Conservation (phyloP, 2,329 filamentous ascomycete genomes). For the Coniella lustricola region DNA sequence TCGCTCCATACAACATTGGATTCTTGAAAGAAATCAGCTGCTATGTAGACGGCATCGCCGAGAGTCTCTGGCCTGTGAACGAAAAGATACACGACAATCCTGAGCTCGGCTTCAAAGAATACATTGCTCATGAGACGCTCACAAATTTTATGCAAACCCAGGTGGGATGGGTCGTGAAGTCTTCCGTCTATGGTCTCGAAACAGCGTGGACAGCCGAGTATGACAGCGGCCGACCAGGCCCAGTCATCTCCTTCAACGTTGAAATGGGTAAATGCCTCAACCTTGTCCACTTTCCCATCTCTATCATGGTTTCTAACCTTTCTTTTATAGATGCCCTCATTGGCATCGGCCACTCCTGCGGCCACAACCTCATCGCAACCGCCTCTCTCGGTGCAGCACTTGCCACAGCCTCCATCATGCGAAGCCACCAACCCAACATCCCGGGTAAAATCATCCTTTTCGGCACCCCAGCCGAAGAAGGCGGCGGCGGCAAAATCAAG, state of each 20-base stretch:
- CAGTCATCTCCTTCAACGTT: slow-evolving; percentile 39
- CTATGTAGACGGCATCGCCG: slow-evolving; percentile 31
- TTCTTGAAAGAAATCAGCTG: slow-evolving; percentile 30
- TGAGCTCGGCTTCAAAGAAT: slow-evolving; percentile 40
- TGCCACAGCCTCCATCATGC: slow-evolving; percentile 38
- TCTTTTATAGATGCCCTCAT: slow-evolving; percentile 37
- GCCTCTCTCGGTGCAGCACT: slow-evolving; percentile 40
- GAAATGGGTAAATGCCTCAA: slow-evolving; percentile 34
- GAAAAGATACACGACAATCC: slow-evolving; percentile 46
- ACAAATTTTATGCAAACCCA: slow-evolving; percentile 38
- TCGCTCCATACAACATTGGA: too few species aligned
- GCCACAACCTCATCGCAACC: slow-evolving; percentile 47
- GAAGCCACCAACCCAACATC: slow-evolving; percentile 26
- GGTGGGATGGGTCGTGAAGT: slow-evolving; percentile 42
- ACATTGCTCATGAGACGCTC: slow-evolving; percentile 42
- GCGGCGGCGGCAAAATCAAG: slow-evolving; percentile 34
- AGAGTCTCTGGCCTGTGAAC: slow-evolving; percentile 37
- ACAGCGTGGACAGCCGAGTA: slow-evolving; percentile 47
- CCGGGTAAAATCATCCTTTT: slow-evolving; percentile 39
- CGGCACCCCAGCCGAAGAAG: slow-evolving; percentile 43
- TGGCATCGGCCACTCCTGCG: slow-evolving; percentile 45
- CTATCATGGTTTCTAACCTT: too few species aligned
- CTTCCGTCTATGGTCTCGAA: slow-evolving; percentile 42
- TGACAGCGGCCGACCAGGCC: slow-evolving; percentile 37
- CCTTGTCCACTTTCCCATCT: too few species aligned